phyloP scores from a whole-genome alignment of 106 monocot species.

The Phalaenopsis aphrodite region DNA sequence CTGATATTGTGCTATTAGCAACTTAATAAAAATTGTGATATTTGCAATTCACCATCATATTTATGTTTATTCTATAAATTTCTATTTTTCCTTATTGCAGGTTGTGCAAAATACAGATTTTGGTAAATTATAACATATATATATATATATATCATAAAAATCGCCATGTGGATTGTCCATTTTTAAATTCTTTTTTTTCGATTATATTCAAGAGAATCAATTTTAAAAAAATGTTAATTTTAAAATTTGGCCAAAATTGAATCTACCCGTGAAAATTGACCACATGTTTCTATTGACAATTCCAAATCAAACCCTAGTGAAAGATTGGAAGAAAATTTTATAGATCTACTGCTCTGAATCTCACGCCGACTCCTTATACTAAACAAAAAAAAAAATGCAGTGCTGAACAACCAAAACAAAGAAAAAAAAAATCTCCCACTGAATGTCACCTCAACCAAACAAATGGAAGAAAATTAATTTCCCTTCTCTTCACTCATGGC shows the following conservation, averaged over 20 bases:
- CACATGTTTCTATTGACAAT: not conserved
- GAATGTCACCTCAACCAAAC: not conserved
- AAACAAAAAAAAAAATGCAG: not conserved
- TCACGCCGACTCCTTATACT: not conserved
- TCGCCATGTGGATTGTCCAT: no score
- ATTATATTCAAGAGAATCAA: no score
- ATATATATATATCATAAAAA: no score
- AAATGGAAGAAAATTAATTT: not conserved
- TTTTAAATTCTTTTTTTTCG: no score
- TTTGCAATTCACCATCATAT: no score
- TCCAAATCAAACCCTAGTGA: not conserved
- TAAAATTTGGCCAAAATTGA: not conserved
- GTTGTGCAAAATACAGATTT: no score
- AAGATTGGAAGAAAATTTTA: not conserved
- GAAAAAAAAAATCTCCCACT: not conserved
- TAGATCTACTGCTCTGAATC: not conserved
- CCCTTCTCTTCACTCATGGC: not conserved
- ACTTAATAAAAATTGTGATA: no score
- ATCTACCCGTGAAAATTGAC: not conserved
- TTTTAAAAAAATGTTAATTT: no score
- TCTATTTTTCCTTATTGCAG: no score
- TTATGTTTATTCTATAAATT: no score
- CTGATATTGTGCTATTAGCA: no score
- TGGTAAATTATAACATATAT: no score
- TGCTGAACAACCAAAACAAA: not conserved